A percentile compares a stretch with the other conserved stretches of the same genome.
phyloP scores from a whole-genome alignment of 805 yeast species.

The Candida lessepsii region DNA sequence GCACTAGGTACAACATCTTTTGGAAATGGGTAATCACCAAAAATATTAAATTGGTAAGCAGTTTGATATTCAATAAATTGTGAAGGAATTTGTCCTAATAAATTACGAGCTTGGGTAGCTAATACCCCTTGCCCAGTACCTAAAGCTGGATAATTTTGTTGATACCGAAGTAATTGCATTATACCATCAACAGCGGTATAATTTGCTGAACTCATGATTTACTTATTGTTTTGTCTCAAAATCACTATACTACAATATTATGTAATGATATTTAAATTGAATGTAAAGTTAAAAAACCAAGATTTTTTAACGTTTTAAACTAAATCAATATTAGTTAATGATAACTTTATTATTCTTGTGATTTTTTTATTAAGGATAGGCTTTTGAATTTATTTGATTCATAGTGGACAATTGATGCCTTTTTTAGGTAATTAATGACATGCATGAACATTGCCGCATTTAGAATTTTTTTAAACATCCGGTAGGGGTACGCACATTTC shows the following conservation, averaged over 20 bases:
- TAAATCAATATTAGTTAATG: no score
- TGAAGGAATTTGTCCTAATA: conserved; percentile 43
- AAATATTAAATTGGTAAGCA: conserved; percentile 46
- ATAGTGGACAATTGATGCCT: conserved; percentile 1
- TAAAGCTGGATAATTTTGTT: conserved; percentile 29
- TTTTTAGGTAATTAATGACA: conserved; percentile 7
- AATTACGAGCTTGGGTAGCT: conserved; percentile 28
- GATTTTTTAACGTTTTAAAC: no score
- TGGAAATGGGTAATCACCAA: conserved; percentile 61
- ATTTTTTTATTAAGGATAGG: neutral
- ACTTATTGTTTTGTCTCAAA: neutral
- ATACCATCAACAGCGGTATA: conserved; percentile 31
- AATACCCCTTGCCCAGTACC: conserved; percentile 30
- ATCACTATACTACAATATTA: no score
- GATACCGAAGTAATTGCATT: conserved; percentile 27
- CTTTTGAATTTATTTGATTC: neutral
- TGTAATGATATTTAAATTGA: no score
- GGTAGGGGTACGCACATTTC: neutral
- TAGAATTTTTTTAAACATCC: conserved; percentile 3
- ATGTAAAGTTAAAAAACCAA: neutral
- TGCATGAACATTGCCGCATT: conserved; percentile 5
- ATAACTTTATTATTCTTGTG: neutral
- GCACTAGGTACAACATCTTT: conserved; percentile 61
- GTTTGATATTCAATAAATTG: conserved; percentile 36
- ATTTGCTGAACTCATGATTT: conserved; percentile 1